Base-by-base conservation (phyloP, 2,329 filamentous ascomycete genomes). In the Pseudophaeomoniella oleicola region DNA sequence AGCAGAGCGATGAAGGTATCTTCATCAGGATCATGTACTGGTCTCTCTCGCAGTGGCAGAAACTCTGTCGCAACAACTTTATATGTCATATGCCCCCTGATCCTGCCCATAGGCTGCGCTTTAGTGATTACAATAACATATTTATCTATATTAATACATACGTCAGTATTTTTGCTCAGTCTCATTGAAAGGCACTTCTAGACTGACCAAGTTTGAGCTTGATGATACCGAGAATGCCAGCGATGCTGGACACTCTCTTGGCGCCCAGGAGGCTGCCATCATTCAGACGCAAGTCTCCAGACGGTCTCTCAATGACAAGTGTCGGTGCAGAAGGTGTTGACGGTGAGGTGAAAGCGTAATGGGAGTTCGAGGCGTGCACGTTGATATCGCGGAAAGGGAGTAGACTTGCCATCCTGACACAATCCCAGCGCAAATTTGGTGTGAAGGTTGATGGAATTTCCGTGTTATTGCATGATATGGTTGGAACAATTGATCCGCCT, bases 81-180 rank as follows among this genome's bases (percentile, higher is more conserved):
- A 72, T 96, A 96, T 17, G 96, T 77, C 77, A 90, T 92, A 59
- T 98, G 85, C 44, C 90, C 90, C 60, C 88, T 90, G 47, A 98
- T 72, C 38, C 87, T 76, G 42, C 88, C 90, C 59, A 96, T 77
- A 27, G 86, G 81, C 54, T 87, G 77, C 38, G 86, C 83, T 62
- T 98, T 96, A 48, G 83, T 94, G 57, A 98, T 93, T 53, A 93
- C 73, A 54, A 98, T 82, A 53, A 93, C 80, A 70, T 98, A 98
- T 61, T 94, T 96, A 69, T 98, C 75, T 77, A 18, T 5, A 15
- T 74, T 75, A 49, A 16, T 14, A 37, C 16, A 13, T 16, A 39
- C 15, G 36, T 13, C 12, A 18, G 15, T 37, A 33, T 31, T 43
- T 31, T 49, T 43, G 30, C 11, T 50, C 34, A 50, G 43, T 36